These are phyloP conservation scores for Cyclostephanos tholiformis DNA, from an alignment of 108 stramenopile genomes.

Conservation along the genomic window DNA sequence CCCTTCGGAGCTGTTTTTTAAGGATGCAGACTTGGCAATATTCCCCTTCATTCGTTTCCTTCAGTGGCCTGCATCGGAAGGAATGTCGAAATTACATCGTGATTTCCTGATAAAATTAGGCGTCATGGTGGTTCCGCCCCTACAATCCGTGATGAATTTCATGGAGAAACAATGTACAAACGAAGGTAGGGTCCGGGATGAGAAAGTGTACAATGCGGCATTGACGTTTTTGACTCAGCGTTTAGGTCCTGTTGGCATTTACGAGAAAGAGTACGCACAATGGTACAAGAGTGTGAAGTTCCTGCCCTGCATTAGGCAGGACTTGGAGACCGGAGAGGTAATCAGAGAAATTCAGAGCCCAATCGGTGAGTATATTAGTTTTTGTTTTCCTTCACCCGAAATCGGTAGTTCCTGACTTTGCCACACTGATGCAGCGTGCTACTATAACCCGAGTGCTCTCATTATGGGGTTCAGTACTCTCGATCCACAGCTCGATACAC, in stretches of 20 bases:
- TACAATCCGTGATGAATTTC: constrained; percentile 55
- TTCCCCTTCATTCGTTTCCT: constrained; percentile 70
- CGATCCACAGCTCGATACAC: constrained; percentile 52
- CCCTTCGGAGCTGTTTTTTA: constrained; percentile 61
- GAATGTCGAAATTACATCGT: constrained; percentile 59
- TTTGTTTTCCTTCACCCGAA: not conserved
- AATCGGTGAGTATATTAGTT: constrained; percentile 23
- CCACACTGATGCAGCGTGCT: constrained; percentile 43
- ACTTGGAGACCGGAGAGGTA: constrained; percentile 40
- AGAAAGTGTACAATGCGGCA: constrained; percentile 38
- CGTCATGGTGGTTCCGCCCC: constrained; percentile 55
- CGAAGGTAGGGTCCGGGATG: constrained; percentile 39
- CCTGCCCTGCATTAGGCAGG: constrained; percentile 59
- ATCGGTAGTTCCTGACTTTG: too few relatives aligned
- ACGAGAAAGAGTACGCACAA: constrained; percentile 50
- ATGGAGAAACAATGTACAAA: constrained; percentile 36
- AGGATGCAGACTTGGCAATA: constrained; percentile 53
- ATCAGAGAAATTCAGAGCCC: constrained; percentile 48
- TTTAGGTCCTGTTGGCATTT: constrained; percentile 63
- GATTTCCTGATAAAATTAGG: constrained; percentile 68
- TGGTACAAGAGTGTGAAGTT: constrained; percentile 44
- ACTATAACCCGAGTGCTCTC: constrained; percentile 47
- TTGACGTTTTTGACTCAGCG: constrained; percentile 63
- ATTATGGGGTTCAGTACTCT: constrained; percentile 73
- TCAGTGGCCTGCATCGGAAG: constrained; percentile 71